Evolutionary conservation across 169 alveolate genomes (phyloP).

Genomic region (Plasmodium malariae): DNA sequence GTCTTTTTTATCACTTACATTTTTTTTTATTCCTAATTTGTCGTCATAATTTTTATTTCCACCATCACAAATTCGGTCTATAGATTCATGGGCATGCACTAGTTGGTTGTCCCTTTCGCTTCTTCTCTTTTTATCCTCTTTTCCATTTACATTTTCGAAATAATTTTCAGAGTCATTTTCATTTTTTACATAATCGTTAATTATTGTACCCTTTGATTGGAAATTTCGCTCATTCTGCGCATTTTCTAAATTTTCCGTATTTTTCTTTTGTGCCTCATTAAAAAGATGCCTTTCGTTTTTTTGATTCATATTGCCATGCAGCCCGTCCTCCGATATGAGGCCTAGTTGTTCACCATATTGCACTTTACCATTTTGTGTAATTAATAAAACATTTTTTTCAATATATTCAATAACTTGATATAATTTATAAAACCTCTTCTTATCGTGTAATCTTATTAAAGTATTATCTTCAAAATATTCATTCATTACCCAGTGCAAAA

Average conservation of each 20-base stretch:
- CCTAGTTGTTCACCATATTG: background rate
- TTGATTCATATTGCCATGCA: background rate
- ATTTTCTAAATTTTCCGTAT: background rate
- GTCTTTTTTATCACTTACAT: background rate
- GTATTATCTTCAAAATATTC: conserved; percentile 79
- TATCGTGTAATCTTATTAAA: conserved; percentile 75
- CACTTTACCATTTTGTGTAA: background rate
- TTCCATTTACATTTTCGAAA: background rate
- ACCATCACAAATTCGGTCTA: too few species aligned
- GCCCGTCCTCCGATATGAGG: background rate
- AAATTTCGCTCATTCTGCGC: background rate
- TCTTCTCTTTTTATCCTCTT: background rate
- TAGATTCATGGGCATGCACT: too few species aligned
- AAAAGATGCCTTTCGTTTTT: background rate
- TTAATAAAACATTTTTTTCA: conserved; percentile 58
- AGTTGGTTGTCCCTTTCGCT: too few species aligned
- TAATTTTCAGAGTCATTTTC: background rate
- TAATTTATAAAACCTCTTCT: conserved; percentile 36
- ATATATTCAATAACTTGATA: conserved; percentile 59
- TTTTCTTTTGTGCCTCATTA: too few species aligned
- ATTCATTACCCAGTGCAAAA: conserved; percentile 80
- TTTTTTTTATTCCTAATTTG: background rate
- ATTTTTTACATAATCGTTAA: background rate
- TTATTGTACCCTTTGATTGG: background rate
- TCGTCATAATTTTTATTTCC: background rate